A percentile compares a stretch with the other conserved stretches of the same genome.
These are phyloP conservation scores for Cafeteria roenbergensis DNA, from an alignment of 108 stramenopile genomes.

Conservation along the genomic window DNA sequence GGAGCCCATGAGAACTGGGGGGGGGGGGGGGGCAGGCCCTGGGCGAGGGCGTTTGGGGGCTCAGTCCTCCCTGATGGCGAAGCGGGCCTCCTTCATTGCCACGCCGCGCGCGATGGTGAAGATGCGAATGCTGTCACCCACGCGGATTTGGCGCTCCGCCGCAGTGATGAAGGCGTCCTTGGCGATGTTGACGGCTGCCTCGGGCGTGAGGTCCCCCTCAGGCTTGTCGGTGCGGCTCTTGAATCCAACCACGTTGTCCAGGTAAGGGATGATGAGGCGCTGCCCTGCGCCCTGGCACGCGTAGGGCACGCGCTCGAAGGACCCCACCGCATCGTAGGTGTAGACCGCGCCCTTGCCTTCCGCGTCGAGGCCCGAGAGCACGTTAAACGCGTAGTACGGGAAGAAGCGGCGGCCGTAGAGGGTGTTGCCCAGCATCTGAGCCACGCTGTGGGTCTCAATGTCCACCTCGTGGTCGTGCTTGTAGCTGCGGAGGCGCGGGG, in stretches of 20 bases:
- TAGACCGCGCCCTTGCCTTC: constrained; percentile 87
- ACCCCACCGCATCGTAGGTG: constrained; percentile 93
- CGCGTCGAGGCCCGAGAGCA: constrained; percentile 81
- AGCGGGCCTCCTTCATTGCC: constrained; percentile 60
- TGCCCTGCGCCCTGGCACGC: constrained; percentile 74
- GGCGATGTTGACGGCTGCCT: constrained; percentile 78
- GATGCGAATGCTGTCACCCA: constrained; percentile 88
- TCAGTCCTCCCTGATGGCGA: constrained; percentile 81
- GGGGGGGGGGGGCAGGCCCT: too few species aligned
- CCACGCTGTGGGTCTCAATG: constrained; percentile 77
- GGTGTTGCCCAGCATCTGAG: constrained; percentile 83
- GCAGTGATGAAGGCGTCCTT: constrained; percentile 90
- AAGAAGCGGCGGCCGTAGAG: constrained; percentile 94
- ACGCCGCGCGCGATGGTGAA: constrained; percentile 66
- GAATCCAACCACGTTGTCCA: constrained; percentile 79
- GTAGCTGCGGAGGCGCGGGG: constrained; percentile 50
- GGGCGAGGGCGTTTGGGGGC: too few species aligned
- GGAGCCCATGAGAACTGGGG: too few species aligned
- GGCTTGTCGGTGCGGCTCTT: constrained; percentile 79
- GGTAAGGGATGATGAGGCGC: constrained; percentile 66
- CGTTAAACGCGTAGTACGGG: constrained; percentile 95
- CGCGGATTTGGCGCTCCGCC: constrained; percentile 91
- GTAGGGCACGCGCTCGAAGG: constrained; percentile 71
- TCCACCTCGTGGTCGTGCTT: constrained; percentile 77
- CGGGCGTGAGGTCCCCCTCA: constrained; percentile 53